These are phyloP conservation scores for Neonectria hederae DNA, from an alignment of 2,329 filamentous ascomycete species.

Conservation along the genomic window DNA sequence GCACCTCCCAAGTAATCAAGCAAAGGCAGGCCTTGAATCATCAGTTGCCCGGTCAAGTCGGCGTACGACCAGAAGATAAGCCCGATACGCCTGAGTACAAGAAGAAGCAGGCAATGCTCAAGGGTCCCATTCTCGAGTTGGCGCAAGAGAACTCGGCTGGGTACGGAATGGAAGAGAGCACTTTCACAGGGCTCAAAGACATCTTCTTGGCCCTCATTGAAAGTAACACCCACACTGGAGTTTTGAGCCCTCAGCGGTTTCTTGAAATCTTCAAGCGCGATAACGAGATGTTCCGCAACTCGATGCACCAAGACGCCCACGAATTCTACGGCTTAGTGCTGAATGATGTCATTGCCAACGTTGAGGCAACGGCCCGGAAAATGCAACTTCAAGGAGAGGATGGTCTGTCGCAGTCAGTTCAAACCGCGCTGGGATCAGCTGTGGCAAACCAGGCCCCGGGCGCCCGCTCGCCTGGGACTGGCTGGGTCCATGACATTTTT, in stretches of 20 bases:
- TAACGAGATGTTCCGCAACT: constrained; percentile 96
- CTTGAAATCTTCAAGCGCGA: constrained; percentile 92
- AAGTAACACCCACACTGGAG: constrained; percentile 83
- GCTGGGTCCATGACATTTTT: constrained; percentile 98
- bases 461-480: constrained; percentile 69
- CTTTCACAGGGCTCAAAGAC: constrained; percentile 94
- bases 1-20: constrained; percentile 64
- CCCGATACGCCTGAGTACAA: constrained; percentile 96
- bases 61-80: constrained; percentile 83
- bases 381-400: constrained; percentile 56
- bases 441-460: constrained; percentile 51
- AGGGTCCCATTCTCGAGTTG: constrained; percentile 87
- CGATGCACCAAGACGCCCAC: constrained; percentile 98
- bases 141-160: constrained; percentile 79
- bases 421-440: constrained; percentile 48
- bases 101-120: constrained; percentile 92
- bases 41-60: constrained; percentile 63
- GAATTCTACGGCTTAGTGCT: constrained; percentile 94
- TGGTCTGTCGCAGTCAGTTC: constrained; percentile 62
- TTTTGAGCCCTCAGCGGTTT: constrained; percentile 91
- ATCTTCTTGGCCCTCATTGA: constrained; percentile 92
- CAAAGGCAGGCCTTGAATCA: constrained; percentile 66
- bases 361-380: constrained; percentile 84
- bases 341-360: constrained; percentile 95
- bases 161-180: constrained; percentile 93